These are phyloP conservation scores for Aspergillus nomiae DNA, from an alignment of 2,329 filamentous ascomycete genomes.

Conservation along the genomic window DNA sequence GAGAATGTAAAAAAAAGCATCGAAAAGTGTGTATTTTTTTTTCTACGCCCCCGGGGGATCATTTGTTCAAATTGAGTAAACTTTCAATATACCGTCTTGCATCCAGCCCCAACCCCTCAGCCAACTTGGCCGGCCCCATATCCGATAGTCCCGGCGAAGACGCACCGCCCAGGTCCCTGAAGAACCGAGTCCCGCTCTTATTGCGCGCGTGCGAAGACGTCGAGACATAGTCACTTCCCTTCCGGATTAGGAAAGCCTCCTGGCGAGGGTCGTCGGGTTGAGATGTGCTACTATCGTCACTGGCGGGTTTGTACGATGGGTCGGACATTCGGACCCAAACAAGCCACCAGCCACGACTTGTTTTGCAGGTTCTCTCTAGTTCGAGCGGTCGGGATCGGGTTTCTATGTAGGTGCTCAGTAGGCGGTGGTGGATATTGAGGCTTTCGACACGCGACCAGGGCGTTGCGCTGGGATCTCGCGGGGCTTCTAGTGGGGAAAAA, in stretches of 20 bases:
- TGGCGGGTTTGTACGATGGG: slow-evolving; percentile 8
- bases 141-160: slow-evolving; percentile 30
- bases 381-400: slow-evolving; percentile 52
- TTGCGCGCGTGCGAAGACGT: slow-evolving; percentile 32
- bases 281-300: slow-evolving; percentile 14
- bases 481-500: slow-evolving; percentile 26
- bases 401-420: slow-evolving; percentile 58
- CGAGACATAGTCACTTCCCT: slow-evolving; percentile 44
- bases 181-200: slow-evolving; percentile 38
- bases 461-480: slow-evolving; percentile 10
- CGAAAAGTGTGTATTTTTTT: background rate
- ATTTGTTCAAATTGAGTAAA: slow-evolving; percentile 48
- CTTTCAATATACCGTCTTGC: slow-evolving; percentile 50
- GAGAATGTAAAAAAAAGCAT: background rate
- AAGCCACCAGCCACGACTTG: slow-evolving; percentile 67
- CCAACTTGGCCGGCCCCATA: slow-evolving; percentile 38
- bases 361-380: slow-evolving; percentile 64
- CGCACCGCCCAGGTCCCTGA: slow-evolving; percentile 43
- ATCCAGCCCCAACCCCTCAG: slow-evolving; percentile 50
- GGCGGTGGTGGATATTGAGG: slow-evolving; percentile 62
- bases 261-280: slow-evolving; percentile 21
- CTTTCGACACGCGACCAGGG: slow-evolving; percentile 60
- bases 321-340: slow-evolving; percentile 61
- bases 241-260: slow-evolving; percentile 51
- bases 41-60: slow-evolving; percentile 5